phyloP scores from a whole-genome alignment of 768 basidiomycete species.

The Ephemerocybe angulata region DNA sequence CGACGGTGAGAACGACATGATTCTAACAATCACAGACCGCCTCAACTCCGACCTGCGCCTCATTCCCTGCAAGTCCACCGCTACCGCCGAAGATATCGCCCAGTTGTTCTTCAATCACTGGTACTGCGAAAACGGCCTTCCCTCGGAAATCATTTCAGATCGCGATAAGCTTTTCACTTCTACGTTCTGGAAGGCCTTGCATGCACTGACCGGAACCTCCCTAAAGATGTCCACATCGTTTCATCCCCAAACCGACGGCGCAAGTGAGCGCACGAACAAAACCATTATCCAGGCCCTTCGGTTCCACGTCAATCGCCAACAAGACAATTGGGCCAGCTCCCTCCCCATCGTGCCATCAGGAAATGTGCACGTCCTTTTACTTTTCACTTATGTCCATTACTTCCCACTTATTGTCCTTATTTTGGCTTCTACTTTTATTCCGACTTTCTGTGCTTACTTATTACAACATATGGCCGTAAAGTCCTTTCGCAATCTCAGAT shows the following conservation, averaged over 20 bases:
- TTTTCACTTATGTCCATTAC: no score
- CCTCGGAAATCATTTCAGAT: constrained; percentile 27
- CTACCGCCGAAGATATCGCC: constrained; percentile 6
- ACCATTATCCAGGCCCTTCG: constrained; percentile 28
- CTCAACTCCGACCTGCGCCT: constrained; percentile 10
- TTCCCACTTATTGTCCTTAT: no score
- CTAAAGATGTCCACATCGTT: no score
- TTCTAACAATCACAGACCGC: constrained; percentile 7
- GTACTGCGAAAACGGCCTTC: constrained; percentile 32
- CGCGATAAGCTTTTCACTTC: constrained; percentile 24
- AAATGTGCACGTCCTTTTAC: no score
- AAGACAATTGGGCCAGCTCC: no score
- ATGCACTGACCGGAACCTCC: constrained; percentile 23
- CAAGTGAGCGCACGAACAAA: constrained; percentile 32
- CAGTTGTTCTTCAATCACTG: constrained; percentile 19
- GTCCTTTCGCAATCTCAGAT: no score
- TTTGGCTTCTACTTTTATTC: no score
- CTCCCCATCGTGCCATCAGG: no score
- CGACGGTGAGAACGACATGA: neutral
- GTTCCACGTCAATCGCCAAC: constrained; percentile 27
- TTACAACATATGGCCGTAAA: no score
- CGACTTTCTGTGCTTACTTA: no score
- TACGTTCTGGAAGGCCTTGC: constrained; percentile 29
- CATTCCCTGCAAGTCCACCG: constrained; percentile 1
- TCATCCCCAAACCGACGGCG: constrained; percentile 38